Base-by-base conservation (phyloP, 176 grass and related monocot species). In the Lolium multiflorum region DNA sequence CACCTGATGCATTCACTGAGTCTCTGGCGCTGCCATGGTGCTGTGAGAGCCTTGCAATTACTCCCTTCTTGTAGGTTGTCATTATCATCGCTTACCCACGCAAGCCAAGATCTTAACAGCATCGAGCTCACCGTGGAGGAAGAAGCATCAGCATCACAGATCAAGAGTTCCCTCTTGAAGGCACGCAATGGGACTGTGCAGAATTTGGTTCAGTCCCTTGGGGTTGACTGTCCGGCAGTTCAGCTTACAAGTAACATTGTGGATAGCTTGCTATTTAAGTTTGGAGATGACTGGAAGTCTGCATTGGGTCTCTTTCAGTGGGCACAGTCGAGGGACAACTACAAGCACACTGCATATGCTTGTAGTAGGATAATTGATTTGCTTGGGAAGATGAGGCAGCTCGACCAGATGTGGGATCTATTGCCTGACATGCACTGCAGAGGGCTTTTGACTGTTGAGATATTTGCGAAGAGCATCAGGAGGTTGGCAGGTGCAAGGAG, bases 231-330 rank as follows among this genome's bases (percentile, higher is more conserved):
- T 71, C 76, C 76, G 0, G 84, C 63, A 56, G 67, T 90, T 71
- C 87, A 74, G 79, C 82, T 95, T 83, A 89, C 69, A 76, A 38
- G 62, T 67, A 55, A 84, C 62, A 74, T 94, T 49, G 93, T 92
- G 41, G 93, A 98, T 88, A 71, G 81, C 74, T 58, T 98, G 64
- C 73, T 98, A 71, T 72, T 77, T 64, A 86, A 87, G 73, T 86
- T 94, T 79, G 96, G 88, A 78, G 96, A 93, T 74, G 90, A 95
- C 89, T 98, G 91, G 93, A 98, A 95, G 65, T 91, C 84, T 31
- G 91, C 88, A n/a, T 85, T 94, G 86, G 86, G 90, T 59, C 90
- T 94, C 75, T 98, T 92, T 60, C 86, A 89, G 82, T 98, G 91
- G 91, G 96, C 90, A 25, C 85, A 79, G 78, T 98, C 82, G 41